phyloP scores from a whole-genome alignment of 2,329 filamentous ascomycete genomes.

The Colletotrichum tropicicola region DNA sequence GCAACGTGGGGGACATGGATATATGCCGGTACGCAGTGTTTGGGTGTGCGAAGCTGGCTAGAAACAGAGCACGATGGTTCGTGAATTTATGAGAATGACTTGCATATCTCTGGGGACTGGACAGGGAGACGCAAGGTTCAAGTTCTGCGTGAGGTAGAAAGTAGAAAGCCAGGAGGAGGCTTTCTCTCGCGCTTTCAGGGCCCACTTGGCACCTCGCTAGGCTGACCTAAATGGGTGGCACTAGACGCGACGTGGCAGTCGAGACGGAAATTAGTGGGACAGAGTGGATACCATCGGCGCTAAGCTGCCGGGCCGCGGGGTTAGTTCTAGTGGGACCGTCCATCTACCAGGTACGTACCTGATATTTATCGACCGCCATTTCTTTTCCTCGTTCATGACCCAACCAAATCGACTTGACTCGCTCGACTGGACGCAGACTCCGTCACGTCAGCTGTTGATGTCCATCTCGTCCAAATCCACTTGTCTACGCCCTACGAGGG shows the following conservation, averaged over 20 bases:
- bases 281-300: background rate
- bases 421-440: no score
- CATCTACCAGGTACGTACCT: no score
- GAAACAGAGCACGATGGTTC: background rate
- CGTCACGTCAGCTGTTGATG: no score
- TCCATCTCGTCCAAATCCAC: no score
- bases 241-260: background rate
- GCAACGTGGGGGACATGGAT: background rate
- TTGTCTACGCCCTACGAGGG: no score
- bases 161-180: no score
- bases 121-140: background rate
- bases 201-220: background rate
- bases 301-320: background rate
- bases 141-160: no score
- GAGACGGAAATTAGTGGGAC: background rate
- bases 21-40: no score
- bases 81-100: background rate
- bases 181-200: no score
- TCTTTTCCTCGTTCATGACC: no score
- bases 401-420: no score
- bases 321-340: background rate
- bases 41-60: background rate
- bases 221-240: background rate
- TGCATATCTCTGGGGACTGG: constrained; percentile 15
- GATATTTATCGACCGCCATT: no score